Base-by-base conservation (phyloP, 331 rosid genomes). In the Acacia concinna region DNA sequence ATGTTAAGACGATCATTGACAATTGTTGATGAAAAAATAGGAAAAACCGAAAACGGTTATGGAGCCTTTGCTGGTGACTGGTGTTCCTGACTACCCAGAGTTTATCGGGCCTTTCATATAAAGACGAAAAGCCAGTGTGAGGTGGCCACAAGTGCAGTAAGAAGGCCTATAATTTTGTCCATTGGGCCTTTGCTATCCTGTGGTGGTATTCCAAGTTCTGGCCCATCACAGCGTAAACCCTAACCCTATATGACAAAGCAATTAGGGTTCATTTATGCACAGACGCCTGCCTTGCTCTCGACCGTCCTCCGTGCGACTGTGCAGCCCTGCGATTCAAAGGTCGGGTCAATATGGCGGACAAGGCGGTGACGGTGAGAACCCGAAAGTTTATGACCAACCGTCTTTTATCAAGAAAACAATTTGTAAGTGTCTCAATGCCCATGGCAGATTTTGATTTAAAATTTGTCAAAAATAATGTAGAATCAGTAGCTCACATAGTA, bases 321-420 rank as follows among this genome's bases (percentile, higher is more conserved):
- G 20, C 73, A 65, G 5, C 56, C n/a, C 37, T 37, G 67, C 75
- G 15, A 12, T 28, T 30, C 69, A 43, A 59, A 76, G 77, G 57
- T 73, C 74, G 73, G 77, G 57, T 73, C 74, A 62, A 75, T 76
- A 94, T 94, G 98, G 98, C 97, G 74, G 97, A 94, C 44, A 94
- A 94, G 80, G 95, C 97, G 0, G 97, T 94, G 1, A 92, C 97
- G 9, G 91, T 94, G 54, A 88, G 98, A 23, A 94, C 98, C 64
- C 73, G 97, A 30, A 94, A 94, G 82, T 94, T 94, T 82, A 91
- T 94, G 97, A 92, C 98, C 23, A 94, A 94, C 84, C 81, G 98
- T 60, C 97, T 94, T 13, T 95, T 94, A 47, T 89, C 98, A 52
- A 84, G 97, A 54, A 94, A 94, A 88, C 98, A 94, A 75, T 94